phyloP scores from a whole-genome alignment of 805 yeast species.

The Zygoascus tannicola region DNA sequence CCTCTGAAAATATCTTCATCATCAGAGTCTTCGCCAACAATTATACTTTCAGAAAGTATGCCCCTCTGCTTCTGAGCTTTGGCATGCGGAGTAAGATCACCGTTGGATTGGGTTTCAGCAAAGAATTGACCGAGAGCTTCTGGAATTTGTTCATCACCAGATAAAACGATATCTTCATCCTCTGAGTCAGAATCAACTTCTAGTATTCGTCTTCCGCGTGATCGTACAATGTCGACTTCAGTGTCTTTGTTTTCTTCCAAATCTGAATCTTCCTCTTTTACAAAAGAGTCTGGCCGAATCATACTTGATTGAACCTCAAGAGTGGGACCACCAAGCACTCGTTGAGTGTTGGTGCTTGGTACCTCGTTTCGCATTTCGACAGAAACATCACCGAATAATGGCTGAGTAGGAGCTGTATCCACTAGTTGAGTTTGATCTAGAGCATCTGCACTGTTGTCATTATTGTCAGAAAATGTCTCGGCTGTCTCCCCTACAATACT shows the following conservation, averaged over 20 bases:
- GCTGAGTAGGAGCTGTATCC: constrained; percentile 3
- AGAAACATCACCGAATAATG: too few relatives aligned
- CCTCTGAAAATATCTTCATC: constrained; percentile 3
- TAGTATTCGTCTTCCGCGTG: background rate
- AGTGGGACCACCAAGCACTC: background rate
- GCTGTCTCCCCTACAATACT: constrained; percentile 10
- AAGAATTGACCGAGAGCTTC: constrained; percentile 4
- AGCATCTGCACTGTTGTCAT: constrained; percentile 5
- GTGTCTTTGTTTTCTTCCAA: constrained; percentile 8
- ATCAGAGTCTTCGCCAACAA: background rate
- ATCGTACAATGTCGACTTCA: background rate
- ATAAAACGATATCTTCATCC: constrained; percentile 5
- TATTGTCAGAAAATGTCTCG: constrained; percentile 5
- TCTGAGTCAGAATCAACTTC: constrained; percentile 8
- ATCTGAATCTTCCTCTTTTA: constrained; percentile 7
- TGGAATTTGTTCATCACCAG: background rate
- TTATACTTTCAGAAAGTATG: background rate
- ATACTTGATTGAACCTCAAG: constrained; percentile 2
- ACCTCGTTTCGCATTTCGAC: constrained; percentile 1
- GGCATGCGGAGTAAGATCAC: constrained; percentile 1
- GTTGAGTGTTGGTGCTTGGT: background rate
- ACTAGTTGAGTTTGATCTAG: constrained; percentile 1
- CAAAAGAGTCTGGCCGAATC: background rate
- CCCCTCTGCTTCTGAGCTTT: background rate
- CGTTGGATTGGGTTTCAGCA: constrained; percentile 5